A percentile compares a stretch with the other conserved stretches of the same genome.
phyloP scores from a whole-genome alignment of 192 early-diverging fungal species.

The Jimgerdemannia flammicorona region DNA sequence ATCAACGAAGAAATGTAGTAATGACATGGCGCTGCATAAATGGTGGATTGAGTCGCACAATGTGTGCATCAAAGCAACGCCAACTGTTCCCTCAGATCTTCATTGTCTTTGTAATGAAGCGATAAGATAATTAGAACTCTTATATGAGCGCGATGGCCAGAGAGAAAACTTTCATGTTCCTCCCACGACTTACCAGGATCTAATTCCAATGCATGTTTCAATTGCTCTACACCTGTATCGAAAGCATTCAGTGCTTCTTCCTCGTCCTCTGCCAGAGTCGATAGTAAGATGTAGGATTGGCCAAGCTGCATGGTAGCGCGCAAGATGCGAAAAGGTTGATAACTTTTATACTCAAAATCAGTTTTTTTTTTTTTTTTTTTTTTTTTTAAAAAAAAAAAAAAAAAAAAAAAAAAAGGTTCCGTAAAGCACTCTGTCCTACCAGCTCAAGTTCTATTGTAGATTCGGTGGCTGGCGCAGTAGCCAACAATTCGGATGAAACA shows the following conservation, averaged over 20 bases:
- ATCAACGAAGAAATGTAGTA: no score
- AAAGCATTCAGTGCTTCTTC: constrained; percentile 46
- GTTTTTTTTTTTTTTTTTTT: no score
- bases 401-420: no score
- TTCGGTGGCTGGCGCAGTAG: background rate
- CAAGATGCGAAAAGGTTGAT: background rate
- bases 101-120: background rate
- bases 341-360: constrained; percentile 16
- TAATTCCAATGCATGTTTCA: constrained; percentile 37
- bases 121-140: no score
- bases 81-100: background rate
- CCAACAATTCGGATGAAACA: constrained; percentile 17
- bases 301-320: constrained; percentile 25
- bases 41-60: no score
- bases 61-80: background rate
- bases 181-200: constrained; percentile 30
- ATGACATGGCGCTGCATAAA: no score
- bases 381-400: no score
- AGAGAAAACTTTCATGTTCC: background rate
- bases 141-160: background rate
- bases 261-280: constrained; percentile 41
- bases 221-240: constrained; percentile 42
- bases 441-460: background rate
- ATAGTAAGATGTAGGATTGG: constrained; percentile 36
- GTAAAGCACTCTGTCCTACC: background rate